Evolutionary conservation across 1,284 basidiomycete genomes (phyloP).

Genomic region (Mixia osmundae): DNA sequence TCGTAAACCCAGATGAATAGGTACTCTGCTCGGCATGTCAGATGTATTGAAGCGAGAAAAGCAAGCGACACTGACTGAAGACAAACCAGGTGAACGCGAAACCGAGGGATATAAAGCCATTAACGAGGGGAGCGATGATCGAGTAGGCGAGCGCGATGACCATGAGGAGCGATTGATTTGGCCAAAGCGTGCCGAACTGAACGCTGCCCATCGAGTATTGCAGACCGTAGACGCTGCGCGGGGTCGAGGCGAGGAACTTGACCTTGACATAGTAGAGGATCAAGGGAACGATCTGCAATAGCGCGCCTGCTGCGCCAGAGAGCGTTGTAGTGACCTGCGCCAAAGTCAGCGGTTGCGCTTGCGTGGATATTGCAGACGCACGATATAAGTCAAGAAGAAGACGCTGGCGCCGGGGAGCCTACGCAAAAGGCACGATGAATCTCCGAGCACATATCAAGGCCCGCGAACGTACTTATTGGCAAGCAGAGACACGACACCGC

Average conservation of each 20-base stretch:
- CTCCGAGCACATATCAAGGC: not conserved
- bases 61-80: slow-evolving; percentile 38
- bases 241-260: slow-evolving; percentile 62
- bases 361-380: slow-evolving; percentile 31
- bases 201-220: slow-evolving; percentile 43
- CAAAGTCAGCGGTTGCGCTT: slow-evolving; percentile 45
- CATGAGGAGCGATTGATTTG: slow-evolving; percentile 10
- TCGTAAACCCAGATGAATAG: slow-evolving; percentile 33
- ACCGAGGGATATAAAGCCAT: slow-evolving; percentile 57
- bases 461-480: no score
- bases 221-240: slow-evolving; percentile 55
- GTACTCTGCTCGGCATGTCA: slow-evolving; percentile 17
- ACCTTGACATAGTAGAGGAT: slow-evolving; percentile 66
- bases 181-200: slow-evolving; percentile 53
- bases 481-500: slow-evolving; percentile 38
- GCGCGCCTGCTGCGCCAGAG: slow-evolving; percentile 29
- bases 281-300: slow-evolving; percentile 52
- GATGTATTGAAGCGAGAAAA: not conserved
- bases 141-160: slow-evolving; percentile 37
- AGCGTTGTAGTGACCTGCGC: slow-evolving; percentile 30
- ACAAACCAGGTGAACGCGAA: slow-evolving; percentile 66
- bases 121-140: slow-evolving; percentile 81
- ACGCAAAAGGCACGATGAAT: not conserved
- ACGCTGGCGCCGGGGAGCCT: slow-evolving; percentile 67
- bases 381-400: slow-evolving; percentile 68